These are phyloP conservation scores for Arthrobotrys iridis DNA, from an alignment of 2,329 filamentous ascomycete species.

Conservation along the genomic window DNA sequence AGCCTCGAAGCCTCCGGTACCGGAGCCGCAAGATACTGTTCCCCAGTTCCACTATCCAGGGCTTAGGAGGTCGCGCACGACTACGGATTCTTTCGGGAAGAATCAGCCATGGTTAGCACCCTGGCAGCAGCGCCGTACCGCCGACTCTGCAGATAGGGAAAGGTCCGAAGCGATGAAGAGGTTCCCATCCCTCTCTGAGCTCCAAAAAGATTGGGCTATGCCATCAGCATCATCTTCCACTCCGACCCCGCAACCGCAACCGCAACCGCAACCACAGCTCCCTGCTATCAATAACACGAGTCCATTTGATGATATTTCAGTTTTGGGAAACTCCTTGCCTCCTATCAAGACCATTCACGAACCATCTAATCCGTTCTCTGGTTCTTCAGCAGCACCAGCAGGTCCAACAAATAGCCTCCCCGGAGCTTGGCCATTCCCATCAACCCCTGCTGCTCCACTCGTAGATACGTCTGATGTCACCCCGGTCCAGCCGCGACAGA, in stretches of 20 bases:
- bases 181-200: slow-evolving; percentile 56
- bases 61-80: slow-evolving; percentile 41
- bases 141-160: slow-evolving; percentile 24
- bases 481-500: slow-evolving; percentile 18
- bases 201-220: slow-evolving; percentile 41
- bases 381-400: slow-evolving; percentile 7
- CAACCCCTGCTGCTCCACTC: slow-evolving; percentile 30
- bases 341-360: slow-evolving; percentile 15
- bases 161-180: slow-evolving; percentile 55
- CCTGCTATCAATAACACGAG: slow-evolving; percentile 21
- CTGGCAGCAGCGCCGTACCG: slow-evolving; percentile 22
- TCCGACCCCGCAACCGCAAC: not conserved
- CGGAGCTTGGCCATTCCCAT: slow-evolving; percentile 46
- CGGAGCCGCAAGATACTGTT: slow-evolving; percentile 13
- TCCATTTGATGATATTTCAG: slow-evolving; percentile 40
- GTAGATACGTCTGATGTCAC: slow-evolving; percentile 49
- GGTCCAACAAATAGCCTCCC: slow-evolving; percentile 26
- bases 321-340: slow-evolving; percentile 26
- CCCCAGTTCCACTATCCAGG: slow-evolving; percentile 42
- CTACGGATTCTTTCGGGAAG: slow-evolving; percentile 45
- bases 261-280: slow-evolving; percentile 1
- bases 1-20: slow-evolving; percentile 3
- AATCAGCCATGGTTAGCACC: slow-evolving; percentile 45
- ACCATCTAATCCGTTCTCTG: slow-evolving; percentile 37
- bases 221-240: not conserved